phyloP scores from a whole-genome alignment of 2,329 filamentous ascomycete species.

The Xylaria arbuscula region DNA sequence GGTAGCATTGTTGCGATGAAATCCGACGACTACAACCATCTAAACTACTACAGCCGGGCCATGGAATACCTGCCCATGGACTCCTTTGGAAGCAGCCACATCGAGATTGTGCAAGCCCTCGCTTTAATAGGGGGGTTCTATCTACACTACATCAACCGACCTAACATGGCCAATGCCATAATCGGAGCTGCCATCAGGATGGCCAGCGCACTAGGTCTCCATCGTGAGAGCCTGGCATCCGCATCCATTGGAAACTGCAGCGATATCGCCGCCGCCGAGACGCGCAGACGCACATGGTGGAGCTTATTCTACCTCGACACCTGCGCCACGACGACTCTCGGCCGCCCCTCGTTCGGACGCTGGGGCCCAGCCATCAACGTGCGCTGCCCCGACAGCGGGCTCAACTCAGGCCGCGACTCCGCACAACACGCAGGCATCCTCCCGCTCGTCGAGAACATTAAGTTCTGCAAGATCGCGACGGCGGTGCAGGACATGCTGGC shows the following conservation, averaged over 20 bases:
- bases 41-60: constrained; percentile 75
- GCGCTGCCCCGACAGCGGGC: constrained; percentile 66
- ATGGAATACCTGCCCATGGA: constrained; percentile 75
- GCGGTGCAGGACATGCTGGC: constrained; percentile 81
- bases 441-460: constrained; percentile 79
- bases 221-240: constrained; percentile 68
- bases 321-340: constrained; percentile 77
- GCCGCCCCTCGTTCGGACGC: constrained; percentile 75
- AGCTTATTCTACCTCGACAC: constrained; percentile 78
- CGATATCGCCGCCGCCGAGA: constrained; percentile 67
- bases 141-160: constrained; percentile 80
- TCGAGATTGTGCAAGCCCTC: constrained; percentile 79
- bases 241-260: constrained; percentile 52
- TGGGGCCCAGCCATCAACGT: constrained; percentile 76
- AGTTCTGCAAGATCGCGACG: constrained; percentile 82
- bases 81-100: constrained; percentile 74
- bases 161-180: constrained; percentile 80
- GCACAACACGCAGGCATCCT: constrained; percentile 73
- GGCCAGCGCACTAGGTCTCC: constrained; percentile 78
- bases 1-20: constrained; percentile 76
- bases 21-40: constrained; percentile 72
- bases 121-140: constrained; percentile 80
- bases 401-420: constrained; percentile 61
- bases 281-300: constrained; percentile 78
- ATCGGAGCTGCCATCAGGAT: constrained; percentile 78